phyloP scores from a whole-genome alignment of 179 eudicot genomes.

The Actinidia chinensis region DNA sequence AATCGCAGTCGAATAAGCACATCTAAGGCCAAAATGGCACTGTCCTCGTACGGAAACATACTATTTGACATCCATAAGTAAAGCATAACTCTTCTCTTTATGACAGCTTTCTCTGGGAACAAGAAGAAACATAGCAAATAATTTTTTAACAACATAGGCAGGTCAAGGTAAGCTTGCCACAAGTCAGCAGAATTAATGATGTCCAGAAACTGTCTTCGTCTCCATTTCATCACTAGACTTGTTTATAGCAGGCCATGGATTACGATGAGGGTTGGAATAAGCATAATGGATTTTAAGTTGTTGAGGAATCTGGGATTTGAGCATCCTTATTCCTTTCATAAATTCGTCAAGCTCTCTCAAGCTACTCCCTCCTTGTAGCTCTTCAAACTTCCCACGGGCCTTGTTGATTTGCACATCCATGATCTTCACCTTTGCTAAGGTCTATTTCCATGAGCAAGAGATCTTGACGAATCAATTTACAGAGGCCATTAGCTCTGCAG shows the following conservation, averaged over 20 bases:
- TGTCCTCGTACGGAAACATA: not conserved
- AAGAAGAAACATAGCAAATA: not conserved
- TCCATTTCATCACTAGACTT: not conserved
- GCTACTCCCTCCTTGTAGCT: not conserved
- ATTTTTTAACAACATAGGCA: not conserved
- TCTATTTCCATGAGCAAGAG: not conserved
- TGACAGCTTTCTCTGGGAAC: not conserved
- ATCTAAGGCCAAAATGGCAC: not conserved
- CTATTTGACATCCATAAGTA: not conserved
- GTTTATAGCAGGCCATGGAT: not conserved
- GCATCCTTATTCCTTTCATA: not conserved
- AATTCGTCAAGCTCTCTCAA: not conserved
- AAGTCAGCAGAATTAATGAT: not conserved
- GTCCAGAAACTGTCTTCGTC: not conserved
- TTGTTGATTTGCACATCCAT: not conserved
- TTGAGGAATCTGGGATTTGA: not conserved
- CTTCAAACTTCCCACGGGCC: not conserved
- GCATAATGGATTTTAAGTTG: not conserved
- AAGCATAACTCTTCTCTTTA: not conserved
- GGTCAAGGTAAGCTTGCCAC: not conserved
- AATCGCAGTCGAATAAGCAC: not conserved
- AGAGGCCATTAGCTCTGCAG: too few species aligned
- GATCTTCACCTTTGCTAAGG: too few species aligned
- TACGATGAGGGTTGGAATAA: not conserved
- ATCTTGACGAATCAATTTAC: not conserved